These are phyloP conservation scores for Schizophyllum commune DNA, from an alignment of 1,284 basidiomycete genomes.

Conservation along the genomic window DNA sequence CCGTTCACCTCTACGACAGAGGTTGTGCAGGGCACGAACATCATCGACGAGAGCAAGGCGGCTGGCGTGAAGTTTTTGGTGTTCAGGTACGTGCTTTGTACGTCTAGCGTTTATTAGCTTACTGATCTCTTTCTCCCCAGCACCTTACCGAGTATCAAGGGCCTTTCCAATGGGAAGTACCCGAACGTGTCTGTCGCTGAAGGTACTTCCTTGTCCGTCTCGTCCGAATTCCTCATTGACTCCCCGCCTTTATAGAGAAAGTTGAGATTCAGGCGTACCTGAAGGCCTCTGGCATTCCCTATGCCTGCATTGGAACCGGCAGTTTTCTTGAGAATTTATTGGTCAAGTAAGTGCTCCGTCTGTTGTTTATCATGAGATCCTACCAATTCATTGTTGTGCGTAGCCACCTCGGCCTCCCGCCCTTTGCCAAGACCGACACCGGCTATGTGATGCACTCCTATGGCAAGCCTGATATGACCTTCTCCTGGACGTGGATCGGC, in stretches of 20 bases:
- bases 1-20: slow-evolving; percentile 10
- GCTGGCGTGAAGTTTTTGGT: slow-evolving; percentile 9
- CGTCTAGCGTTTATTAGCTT: not conserved
- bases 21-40: slow-evolving; percentile 7
- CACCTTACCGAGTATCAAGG: not conserved
- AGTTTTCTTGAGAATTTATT: slow-evolving; percentile 24
- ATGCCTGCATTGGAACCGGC: slow-evolving; percentile 19
- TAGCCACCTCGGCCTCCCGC: slow-evolving; percentile 1
- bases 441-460: slow-evolving; percentile 15
- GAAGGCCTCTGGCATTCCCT: slow-evolving; percentile 14
- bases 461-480: slow-evolving; percentile 14
- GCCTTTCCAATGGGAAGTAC: slow-evolving; percentile 6
- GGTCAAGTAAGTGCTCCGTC: slow-evolving; percentile 13
- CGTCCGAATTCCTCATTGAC: slow-evolving; percentile 6
- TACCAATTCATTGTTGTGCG: not conserved
- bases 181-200: not conserved
- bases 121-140: not conserved
- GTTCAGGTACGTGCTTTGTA: slow-evolving; percentile 3
- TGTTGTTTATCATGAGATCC: not conserved
- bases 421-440: slow-evolving; percentile 6
- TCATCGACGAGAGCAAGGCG: slow-evolving; percentile 11
- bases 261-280: slow-evolving; percentile 22
- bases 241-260: slow-evolving; percentile 17
- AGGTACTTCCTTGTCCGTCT: slow-evolving; percentile 13
- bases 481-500: slow-evolving; percentile 15